These are phyloP conservation scores for Marchantia paleacea DNA, from an alignment of 225 moss, liverwort and hornwort genomes.

Conservation along the genomic window DNA sequence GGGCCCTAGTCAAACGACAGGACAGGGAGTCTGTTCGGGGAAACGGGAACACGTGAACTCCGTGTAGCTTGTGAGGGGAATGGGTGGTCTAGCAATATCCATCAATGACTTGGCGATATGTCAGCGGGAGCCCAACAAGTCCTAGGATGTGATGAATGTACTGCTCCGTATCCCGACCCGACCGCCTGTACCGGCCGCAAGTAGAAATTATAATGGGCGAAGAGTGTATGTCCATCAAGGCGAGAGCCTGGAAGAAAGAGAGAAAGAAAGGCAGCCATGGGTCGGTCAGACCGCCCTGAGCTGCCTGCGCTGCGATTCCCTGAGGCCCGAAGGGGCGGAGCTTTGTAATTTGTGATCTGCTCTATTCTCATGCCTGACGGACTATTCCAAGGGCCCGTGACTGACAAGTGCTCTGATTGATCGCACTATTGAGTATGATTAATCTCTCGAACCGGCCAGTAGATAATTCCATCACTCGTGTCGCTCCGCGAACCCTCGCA, in stretches of 20 bases:
- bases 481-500: no score
- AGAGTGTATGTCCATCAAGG: neutral
- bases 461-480: neutral
- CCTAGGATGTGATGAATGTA: neutral
- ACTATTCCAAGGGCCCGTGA: neutral
- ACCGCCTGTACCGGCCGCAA: neutral
- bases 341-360: neutral
- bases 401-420: neutral
- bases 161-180: neutral
- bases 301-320: no score
- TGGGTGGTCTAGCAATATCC: neutral
- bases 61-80: neutral
- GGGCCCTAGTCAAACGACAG: neutral
- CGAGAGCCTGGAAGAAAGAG: neutral
- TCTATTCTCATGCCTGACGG: neutral
- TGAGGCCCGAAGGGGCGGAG: no score
- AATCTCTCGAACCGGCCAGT: neutral
- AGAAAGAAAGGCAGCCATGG: no score
- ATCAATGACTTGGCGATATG: neutral
- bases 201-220: neutral
- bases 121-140: neutral
- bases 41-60: neutral
- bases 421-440: neutral
- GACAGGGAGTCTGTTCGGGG: neutral
- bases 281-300: no score